Evolutionary conservation across 306 rosid species (phyloP), one percentile per base, ranked within the genome.

Genomic region (Malus sylvestris): DNA sequence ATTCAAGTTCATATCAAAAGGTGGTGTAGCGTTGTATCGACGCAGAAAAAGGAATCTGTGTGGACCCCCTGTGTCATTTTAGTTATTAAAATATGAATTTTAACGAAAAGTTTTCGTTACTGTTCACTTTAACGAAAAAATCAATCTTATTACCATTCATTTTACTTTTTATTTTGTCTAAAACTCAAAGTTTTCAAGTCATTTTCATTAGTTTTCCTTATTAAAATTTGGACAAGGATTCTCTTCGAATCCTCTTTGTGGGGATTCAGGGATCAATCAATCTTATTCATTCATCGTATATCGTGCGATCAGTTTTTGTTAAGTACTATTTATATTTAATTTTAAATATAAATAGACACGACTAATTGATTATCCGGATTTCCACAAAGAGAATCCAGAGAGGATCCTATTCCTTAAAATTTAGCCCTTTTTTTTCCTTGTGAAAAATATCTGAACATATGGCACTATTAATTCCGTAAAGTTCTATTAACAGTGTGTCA

Each of bases 21-120:
- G 79, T 33, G 15, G 29, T 49, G 8, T 66, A 5, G 81, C 81
- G 71, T 81, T 71, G 70, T 46, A 67, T 71, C 35, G 29, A 81
- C 78, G 81, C 78, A 23, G 73, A 58, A 27, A 61, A 76, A 27
- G 45, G 75, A 72, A 66, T 81, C 78, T 71, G 22, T 20, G 52
- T 44, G 81, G 84, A 13, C 83, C 83, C 83, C 20, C n/a, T 14
- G 73, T 52, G 61, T 52, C 27, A 27, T 73, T 27, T 20, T 14
- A 10, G 3, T 8, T 10, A 1, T 23, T 35, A 6, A 35, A 35
- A 35, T 35, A 27, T 0, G 0, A 27, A 27, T 2, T 27, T 27
- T 27, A 27, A 27, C 29, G 2, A 27, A 27, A 27, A 27, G 29
- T 27, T 27, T 27, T 0, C 2, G 2, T 2, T 27, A 27, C 29